Evolutionary conservation across 2,329 filamentous ascomycete genomes (phyloP).

Genomic region (Penicillium sp.): DNA sequence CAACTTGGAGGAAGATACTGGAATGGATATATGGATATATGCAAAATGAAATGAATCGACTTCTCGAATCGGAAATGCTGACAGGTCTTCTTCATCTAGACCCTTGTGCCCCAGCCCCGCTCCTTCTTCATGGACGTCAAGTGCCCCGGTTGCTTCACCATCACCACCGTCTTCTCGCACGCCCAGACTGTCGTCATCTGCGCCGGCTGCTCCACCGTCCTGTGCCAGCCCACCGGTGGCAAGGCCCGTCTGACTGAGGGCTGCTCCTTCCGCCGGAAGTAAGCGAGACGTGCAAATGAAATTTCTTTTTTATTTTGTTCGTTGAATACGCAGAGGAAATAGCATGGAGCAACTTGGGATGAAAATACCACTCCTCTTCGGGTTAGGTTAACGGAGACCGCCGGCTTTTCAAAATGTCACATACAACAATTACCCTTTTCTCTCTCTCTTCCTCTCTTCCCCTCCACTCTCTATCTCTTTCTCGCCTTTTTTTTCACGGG

Average conservation of each 20-base stretch:
- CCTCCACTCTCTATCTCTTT: slow-evolving; percentile 4
- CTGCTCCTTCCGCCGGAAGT: slow-evolving; percentile 99
- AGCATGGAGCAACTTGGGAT: slow-evolving; percentile 35
- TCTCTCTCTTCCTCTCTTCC: slow-evolving; percentile 17
- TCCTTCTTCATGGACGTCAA: slow-evolving; percentile 99
- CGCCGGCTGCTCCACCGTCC: slow-evolving; percentile 98
- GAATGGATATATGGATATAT: neutral
- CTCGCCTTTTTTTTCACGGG: slow-evolving; percentile 7
- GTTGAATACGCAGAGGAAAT: slow-evolving; percentile 34
- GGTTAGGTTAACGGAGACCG: slow-evolving; percentile 25
- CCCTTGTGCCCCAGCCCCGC: slow-evolving; percentile 91
- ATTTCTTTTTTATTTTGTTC: slow-evolving; percentile 33
- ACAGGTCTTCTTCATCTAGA: slow-evolving; percentile 56
- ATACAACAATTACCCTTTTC: slow-evolving; percentile 30
- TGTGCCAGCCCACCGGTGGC: slow-evolving; percentile 99
- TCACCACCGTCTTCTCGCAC: slow-evolving; percentile 99
- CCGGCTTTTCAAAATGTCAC: slow-evolving; percentile 32
- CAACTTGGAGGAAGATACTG: neutral
- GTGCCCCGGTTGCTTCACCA: slow-evolving; percentile 99
- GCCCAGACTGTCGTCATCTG: slow-evolving; percentile 99
- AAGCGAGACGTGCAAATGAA: slow-evolving; percentile 51
- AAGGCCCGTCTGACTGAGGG: slow-evolving; percentile 99
- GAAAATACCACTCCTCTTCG: slow-evolving; percentile 32
- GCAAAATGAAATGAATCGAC: neutral
- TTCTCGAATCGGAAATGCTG: slow-evolving; percentile 6